A percentile compares a stretch with the other conserved stretches of the same genome.
Conservation (phyloP, 225 moss, liverwort and hornwort genomes). For the Ulota crispa region DNA sequence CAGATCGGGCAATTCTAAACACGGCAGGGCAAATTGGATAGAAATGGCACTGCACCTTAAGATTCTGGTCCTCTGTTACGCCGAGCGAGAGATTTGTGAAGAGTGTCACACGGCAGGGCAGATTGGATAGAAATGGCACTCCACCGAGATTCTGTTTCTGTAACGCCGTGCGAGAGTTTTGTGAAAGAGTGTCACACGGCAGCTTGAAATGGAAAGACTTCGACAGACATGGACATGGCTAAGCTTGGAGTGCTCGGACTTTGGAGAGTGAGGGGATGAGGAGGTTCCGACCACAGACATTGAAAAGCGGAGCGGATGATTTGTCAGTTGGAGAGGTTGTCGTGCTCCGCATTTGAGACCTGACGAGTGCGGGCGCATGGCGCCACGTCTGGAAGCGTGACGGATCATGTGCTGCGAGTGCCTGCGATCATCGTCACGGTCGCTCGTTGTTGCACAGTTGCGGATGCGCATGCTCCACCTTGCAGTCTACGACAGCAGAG, state of each 20-base stretch:
- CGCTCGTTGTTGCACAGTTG: neutral
- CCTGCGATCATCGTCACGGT: neutral
- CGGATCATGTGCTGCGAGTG: neutral
- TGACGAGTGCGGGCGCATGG: neutral
- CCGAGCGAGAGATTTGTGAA: no score
- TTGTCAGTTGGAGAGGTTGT: neutral
- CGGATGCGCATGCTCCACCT: neutral
- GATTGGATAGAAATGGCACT: neutral
- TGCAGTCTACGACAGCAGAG: neutral
- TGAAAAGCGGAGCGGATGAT: neutral
- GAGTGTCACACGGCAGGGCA: no score
- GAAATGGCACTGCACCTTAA: neutral
- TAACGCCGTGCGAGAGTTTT: neutral
- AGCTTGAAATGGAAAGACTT: neutral
- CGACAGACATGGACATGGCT: neutral
- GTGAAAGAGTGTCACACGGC: neutral
- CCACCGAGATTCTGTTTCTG: neutral
- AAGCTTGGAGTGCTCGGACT: neutral
- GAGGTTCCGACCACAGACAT: neutral
- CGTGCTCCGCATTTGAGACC: neutral
- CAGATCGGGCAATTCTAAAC: neutral
- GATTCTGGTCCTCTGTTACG: neutral
- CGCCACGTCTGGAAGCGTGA: neutral
- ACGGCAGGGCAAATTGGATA: neutral
- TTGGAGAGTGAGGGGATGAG: neutral